Evolutionary conservation across 805 yeast genomes (phyloP).

Genomic region (Starmerella bombi): DNA sequence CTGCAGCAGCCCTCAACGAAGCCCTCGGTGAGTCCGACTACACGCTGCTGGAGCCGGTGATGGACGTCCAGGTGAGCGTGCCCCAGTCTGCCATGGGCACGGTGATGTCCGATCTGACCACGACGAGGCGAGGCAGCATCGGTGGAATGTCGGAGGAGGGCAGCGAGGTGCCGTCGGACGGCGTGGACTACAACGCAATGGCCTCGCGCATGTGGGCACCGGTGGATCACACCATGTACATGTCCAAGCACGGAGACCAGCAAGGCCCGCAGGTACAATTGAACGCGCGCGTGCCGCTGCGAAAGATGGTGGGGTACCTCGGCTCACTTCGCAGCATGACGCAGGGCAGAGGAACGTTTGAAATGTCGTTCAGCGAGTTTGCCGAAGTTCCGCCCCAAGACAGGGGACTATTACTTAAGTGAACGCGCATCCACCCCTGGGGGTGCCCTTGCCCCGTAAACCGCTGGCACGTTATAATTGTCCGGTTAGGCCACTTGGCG

Average conservation of each 20-base stretch:
- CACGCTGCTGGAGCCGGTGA: conserved; percentile 72
- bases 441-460: background rate
- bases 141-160: conserved; percentile 55
- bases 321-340: conserved; percentile 67
- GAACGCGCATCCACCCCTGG: background rate
- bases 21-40: conserved; percentile 24
- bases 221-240: conserved; percentile 28
- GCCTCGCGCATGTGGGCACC: conserved; percentile 45
- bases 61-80: conserved; percentile 58
- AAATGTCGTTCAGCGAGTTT: conserved; percentile 68
- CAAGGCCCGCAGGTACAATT: conserved; percentile 30
- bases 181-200: conserved; percentile 19
- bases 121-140: conserved; percentile 64
- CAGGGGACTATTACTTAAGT: conserved; percentile 19
- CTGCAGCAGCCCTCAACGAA: conserved; percentile 29
- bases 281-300: conserved; percentile 70
- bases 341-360: conserved; percentile 76
- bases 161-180: conserved; percentile 14
- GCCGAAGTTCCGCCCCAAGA: conserved; percentile 49
- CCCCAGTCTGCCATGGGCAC: conserved; percentile 57
- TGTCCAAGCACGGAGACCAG: conserved; percentile 28
- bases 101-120: conserved; percentile 72
- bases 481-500: too few species aligned
- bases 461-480: too few species aligned
- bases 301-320: conserved; percentile 83